Percentiles rank a stretch among this genome's conserved stretches.
These are phyloP conservation scores for Capillidium heterosporum DNA, from an alignment of 371 early-diverging fungal genomes.

Conservation along the genomic window DNA sequence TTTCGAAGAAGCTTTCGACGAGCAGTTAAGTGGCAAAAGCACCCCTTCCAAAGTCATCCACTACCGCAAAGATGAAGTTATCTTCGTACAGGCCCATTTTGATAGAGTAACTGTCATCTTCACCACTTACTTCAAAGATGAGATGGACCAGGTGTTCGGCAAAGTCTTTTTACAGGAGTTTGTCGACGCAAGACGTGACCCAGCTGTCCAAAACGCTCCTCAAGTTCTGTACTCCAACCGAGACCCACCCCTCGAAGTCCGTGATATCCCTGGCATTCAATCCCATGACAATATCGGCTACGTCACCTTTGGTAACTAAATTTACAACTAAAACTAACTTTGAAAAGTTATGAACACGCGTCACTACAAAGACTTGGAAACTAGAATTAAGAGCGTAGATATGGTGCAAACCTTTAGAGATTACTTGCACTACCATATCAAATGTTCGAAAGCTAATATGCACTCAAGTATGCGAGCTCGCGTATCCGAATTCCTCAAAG, in stretches of 20 bases:
- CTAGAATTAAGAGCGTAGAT: constrained; percentile 73
- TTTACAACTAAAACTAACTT: background rate
- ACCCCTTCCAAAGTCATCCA: constrained; percentile 70
- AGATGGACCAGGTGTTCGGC: constrained; percentile 86
- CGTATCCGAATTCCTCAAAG: constrained; percentile 90
- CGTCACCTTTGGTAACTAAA: constrained; percentile 77
- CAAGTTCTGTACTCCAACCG: constrained; percentile 83
- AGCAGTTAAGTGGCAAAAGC: constrained; percentile 50
- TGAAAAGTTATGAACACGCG: constrained; percentile 78
- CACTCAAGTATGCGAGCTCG: constrained; percentile 94
- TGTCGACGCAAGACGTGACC: constrained; percentile 87
- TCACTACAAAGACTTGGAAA: constrained; percentile 52
- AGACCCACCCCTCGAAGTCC: constrained; percentile 88
- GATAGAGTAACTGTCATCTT: constrained; percentile 96
- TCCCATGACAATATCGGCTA: constrained; percentile 50
- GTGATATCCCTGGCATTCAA: constrained; percentile 56
- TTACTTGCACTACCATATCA: constrained; percentile 97
- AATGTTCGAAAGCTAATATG: constrained; percentile 96
- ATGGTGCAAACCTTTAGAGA: constrained; percentile 92
- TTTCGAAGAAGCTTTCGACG: constrained; percentile 74
- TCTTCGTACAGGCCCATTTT: constrained; percentile 69
- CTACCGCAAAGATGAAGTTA: constrained; percentile 85
- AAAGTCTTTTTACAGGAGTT: constrained; percentile 97
- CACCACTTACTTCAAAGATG: constrained; percentile 89
- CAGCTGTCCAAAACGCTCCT: constrained; percentile 81